Conservation (phyloP, 192 early-diverging fungal genomes). For the Cetraspora pellucida region DNA sequence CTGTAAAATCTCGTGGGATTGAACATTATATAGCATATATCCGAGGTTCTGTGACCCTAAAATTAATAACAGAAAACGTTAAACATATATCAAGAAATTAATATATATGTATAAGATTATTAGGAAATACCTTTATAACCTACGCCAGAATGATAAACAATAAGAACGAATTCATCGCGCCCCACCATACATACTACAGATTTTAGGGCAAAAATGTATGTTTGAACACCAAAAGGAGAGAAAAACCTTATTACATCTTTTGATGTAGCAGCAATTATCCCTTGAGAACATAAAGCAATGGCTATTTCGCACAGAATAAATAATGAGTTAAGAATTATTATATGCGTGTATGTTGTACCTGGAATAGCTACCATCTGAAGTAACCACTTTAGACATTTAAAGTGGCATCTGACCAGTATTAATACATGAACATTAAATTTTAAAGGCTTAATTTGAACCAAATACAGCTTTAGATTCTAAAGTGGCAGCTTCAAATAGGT, state of each 20-base stretch:
- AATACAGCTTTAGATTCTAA: no score
- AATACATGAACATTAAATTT: no score
- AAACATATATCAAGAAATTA: not conserved
- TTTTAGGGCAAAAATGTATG: slow-evolving; percentile 65
- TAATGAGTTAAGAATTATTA: not conserved
- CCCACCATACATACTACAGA: slow-evolving; percentile 50
- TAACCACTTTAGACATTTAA: no score
- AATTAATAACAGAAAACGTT: not conserved
- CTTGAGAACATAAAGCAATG: slow-evolving; percentile 70
- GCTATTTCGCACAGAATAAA: slow-evolving; percentile 43
- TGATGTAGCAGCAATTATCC: slow-evolving; percentile 74
- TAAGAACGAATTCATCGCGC: slow-evolving; percentile 44
- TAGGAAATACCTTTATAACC: slow-evolving; percentile 33
- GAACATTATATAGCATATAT: slow-evolving; percentile 69
- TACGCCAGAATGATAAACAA: slow-evolving; percentile 42
- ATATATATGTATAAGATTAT: not conserved
- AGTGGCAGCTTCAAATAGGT: no score
- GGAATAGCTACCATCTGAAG: no score
- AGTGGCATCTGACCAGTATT: no score
- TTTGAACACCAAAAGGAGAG: slow-evolving; percentile 77
- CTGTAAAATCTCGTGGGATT: slow-evolving; percentile 51
- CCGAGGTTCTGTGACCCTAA: slow-evolving; percentile 57
- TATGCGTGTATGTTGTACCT: not conserved
- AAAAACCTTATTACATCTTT: slow-evolving; percentile 79
- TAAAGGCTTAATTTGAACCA: no score